Conservation (phyloP, 1,139 yeast genomes). For the Suhomyces chickasaworum region DNA sequence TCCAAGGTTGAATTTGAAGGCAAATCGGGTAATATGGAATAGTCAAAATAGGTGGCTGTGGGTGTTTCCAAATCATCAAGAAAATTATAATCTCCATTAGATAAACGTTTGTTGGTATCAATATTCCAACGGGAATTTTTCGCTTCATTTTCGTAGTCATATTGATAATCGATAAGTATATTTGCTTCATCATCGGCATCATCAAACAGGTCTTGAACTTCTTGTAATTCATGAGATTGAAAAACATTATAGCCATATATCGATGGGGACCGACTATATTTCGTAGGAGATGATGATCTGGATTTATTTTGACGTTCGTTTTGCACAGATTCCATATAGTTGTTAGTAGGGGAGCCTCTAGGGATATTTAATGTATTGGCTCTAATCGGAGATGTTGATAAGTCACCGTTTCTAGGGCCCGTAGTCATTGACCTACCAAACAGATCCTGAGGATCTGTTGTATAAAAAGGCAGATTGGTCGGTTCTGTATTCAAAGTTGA, state of each 20-base stretch:
- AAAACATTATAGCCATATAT: conserved; percentile 12
- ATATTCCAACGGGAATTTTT: conserved; percentile 11
- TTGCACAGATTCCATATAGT: conserved; percentile 4
- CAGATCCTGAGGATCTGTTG: not conserved
- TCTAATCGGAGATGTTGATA: conserved; percentile 10
- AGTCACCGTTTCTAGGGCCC: not conserved
- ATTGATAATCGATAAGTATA: conserved; percentile 9
- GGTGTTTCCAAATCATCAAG: conserved; percentile 28
- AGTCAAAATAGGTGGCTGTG: conserved; percentile 38
- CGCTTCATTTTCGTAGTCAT: conserved; percentile 15
- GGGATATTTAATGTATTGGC: conserved; percentile 17
- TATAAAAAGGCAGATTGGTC: conserved; percentile 6
- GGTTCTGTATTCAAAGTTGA: not conserved
- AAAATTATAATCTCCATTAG: conserved; percentile 13
- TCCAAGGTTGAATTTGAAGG: conserved; percentile 24
- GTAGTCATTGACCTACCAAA: not conserved
- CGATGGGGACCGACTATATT: conserved; percentile 23
- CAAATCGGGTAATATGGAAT: conserved; percentile 45
- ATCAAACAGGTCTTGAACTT: conserved; percentile 3
- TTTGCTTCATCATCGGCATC: conserved; percentile 9
- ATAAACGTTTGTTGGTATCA: conserved; percentile 5
- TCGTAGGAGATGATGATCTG: conserved; percentile 38
- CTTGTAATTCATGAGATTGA: not conserved
- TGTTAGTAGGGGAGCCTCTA: conserved; percentile 9
- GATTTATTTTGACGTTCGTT: conserved; percentile 5